Evolutionary conservation across 345 rosid genomes (phyloP).

Genomic region (Mercurialis annua): DNA sequence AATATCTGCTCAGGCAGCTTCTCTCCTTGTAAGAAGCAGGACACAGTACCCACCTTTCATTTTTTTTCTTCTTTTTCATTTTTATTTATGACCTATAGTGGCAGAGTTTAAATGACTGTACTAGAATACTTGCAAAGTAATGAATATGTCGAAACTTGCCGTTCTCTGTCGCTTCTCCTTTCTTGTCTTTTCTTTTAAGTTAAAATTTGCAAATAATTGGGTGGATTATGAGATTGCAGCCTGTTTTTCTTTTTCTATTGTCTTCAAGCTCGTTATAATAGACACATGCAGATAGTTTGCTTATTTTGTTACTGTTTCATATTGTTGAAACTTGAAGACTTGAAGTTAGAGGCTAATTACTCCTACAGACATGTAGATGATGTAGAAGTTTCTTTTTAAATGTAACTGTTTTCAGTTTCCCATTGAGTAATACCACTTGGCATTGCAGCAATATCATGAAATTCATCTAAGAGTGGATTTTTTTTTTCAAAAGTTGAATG

Average conservation of each 20-base stretch:
- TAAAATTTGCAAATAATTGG: slow-evolving; percentile 11
- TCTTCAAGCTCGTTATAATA: not conserved
- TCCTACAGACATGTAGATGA: not conserved
- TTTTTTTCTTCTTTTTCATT: slow-evolving; percentile 3
- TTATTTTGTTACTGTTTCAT: not conserved
- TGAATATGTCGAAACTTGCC: slow-evolving; percentile 15
- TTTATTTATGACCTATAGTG: slow-evolving; percentile 24
- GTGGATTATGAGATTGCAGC: not conserved
- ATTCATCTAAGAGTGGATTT: not conserved
- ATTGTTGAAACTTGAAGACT: not conserved
- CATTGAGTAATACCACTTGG: slow-evolving; percentile 16
- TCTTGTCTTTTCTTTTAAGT: not conserved
- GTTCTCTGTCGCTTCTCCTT: not conserved
- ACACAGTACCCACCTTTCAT: slow-evolving; percentile 10
- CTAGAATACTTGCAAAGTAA: slow-evolving; percentile 19
- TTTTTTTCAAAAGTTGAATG: not conserved
- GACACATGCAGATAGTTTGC: not conserved
- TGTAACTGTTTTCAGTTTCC: slow-evolving; percentile 8
- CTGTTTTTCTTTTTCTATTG: not conserved
- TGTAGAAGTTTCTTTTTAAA: not conserved
- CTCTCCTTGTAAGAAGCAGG: slow-evolving; percentile 35
- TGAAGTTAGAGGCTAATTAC: not conserved
- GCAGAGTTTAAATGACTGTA: slow-evolving; percentile 33
- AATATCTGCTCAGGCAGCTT: slow-evolving; percentile 25
- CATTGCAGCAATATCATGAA: slow-evolving; percentile 16